These are phyloP conservation scores for Fusarium sp. DNA, from an alignment of 2,329 filamentous ascomycete species.

Conservation along the genomic window DNA sequence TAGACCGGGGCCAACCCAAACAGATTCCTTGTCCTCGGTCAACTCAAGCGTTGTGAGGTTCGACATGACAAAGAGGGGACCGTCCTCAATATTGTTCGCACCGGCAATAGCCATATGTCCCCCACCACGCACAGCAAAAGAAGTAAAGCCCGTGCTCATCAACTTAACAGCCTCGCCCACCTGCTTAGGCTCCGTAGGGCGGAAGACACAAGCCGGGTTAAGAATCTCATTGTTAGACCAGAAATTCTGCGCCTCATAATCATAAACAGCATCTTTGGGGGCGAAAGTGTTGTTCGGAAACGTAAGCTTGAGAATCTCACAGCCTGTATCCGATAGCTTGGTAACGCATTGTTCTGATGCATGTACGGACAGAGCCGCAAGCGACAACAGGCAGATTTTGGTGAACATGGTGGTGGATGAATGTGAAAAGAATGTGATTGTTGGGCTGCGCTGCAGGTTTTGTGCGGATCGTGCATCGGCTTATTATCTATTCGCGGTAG, in stretches of 20 bases:
- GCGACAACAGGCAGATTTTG: constrained; percentile 3
- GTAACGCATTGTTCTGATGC: not conserved
- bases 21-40: constrained; percentile 12
- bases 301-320: constrained; percentile 6
- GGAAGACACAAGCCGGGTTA: constrained; percentile 25
- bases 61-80: constrained; percentile 30
- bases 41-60: constrained; percentile 29
- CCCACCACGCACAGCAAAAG: constrained; percentile 39
- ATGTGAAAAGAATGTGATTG: not conserved
- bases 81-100: constrained; percentile 36
- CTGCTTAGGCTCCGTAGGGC: constrained; percentile 6
- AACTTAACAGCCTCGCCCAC: constrained; percentile 7
- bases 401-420: constrained; percentile 1
- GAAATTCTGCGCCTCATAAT: constrained; percentile 25
- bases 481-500: constrained; percentile 4
- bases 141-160: not conserved
- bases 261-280: constrained; percentile 2
- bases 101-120: constrained; percentile 40
- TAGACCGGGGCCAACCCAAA: constrained; percentile 32
- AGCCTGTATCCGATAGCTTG: not conserved
- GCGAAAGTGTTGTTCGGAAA: constrained; percentile 16
- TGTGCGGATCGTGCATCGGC: constrained; percentile 5
- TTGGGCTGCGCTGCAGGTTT: not conserved
- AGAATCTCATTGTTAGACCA: constrained; percentile 34
- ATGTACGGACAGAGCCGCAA: constrained; percentile 3